These are phyloP conservation scores for Talaromyces sp. DNA, from an alignment of 2,329 filamentous ascomycete species.

Conservation along the genomic window DNA sequence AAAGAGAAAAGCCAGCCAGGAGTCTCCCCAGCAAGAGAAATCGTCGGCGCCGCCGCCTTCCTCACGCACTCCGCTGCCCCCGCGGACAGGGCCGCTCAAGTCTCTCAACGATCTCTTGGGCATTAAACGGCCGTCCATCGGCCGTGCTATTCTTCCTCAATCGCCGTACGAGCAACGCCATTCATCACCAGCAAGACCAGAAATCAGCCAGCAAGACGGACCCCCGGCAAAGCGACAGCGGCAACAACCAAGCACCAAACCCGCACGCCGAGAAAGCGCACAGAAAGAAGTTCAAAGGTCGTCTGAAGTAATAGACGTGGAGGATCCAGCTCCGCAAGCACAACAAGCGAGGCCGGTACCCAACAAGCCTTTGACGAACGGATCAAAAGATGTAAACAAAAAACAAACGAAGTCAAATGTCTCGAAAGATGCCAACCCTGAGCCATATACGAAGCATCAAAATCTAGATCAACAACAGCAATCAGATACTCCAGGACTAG, in stretches of 20 bases:
- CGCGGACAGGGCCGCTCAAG: constrained; percentile 47
- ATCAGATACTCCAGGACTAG: not conserved
- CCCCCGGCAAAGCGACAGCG: constrained; percentile 28
- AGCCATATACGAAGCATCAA: not conserved
- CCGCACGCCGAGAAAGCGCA: constrained; percentile 2
- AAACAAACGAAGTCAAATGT: not conserved
- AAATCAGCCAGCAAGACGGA: constrained; percentile 5
- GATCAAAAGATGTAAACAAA: not conserved
- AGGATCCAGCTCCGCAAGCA: not conserved
- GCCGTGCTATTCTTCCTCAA: constrained; percentile 53
- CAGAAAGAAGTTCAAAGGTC: constrained; percentile 4
- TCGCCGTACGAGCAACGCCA: constrained; percentile 58
- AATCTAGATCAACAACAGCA: not conserved
- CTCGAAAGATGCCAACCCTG: not conserved
- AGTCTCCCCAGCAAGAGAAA: constrained; percentile 20
- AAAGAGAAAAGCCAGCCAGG: constrained; percentile 50
- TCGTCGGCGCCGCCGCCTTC: constrained; percentile 31
- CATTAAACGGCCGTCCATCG: constrained; percentile 57
- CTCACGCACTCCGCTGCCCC: constrained; percentile 30
- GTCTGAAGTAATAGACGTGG: constrained; percentile 6
- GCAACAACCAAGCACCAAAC: constrained; percentile 15
- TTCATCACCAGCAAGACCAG: constrained; percentile 6
- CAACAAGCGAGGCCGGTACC: not conserved
- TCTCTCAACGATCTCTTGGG: constrained; percentile 61
- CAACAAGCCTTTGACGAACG: not conserved